phyloP scores from a whole-genome alignment of 257 asterid species.

The Solanum bulbocastanum region DNA sequence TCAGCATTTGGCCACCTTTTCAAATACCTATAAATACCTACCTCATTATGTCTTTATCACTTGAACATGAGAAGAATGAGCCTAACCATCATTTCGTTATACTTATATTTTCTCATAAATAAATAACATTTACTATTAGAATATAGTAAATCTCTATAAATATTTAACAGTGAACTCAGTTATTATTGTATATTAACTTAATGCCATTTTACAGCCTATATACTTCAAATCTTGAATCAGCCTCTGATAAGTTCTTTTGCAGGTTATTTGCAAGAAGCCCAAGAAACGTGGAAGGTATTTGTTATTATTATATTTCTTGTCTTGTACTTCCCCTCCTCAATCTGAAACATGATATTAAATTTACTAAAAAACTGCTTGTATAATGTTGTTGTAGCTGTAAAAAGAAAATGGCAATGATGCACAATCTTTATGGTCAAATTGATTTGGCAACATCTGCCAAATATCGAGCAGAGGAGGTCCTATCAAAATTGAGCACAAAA shows the following conservation, averaged over 20 bases:
- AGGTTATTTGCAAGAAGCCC: slow-evolving; percentile 3
- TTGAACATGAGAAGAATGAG: not conserved
- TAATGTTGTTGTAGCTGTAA: slow-evolving; percentile 11
- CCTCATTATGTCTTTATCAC: not conserved
- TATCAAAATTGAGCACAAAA: slow-evolving; percentile 16
- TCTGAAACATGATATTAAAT: not conserved
- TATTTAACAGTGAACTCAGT: not conserved
- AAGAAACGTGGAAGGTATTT: slow-evolving; percentile 8
- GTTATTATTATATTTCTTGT: not conserved
- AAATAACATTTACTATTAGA: not conserved
- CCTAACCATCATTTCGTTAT: not conserved
- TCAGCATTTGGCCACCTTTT: not conserved
- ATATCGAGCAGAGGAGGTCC: slow-evolving; percentile 34
- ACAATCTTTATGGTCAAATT: slow-evolving; percentile 6
- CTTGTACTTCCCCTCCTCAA: not conserved
- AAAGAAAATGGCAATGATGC: slow-evolving; percentile 9
- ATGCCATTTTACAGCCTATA: not conserved
- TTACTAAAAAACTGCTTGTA: not conserved
- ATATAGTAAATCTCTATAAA: not conserved
- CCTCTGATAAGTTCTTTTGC: not conserved
- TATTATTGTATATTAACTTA: not conserved
- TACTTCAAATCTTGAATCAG: not conserved
- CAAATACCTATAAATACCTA: not conserved
- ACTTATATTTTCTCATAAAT: not conserved
- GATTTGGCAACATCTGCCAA: slow-evolving; percentile 14